These are phyloP conservation scores for Ustulina deusta DNA, from an alignment of 2,329 filamentous ascomycete genomes.

Conservation along the genomic window DNA sequence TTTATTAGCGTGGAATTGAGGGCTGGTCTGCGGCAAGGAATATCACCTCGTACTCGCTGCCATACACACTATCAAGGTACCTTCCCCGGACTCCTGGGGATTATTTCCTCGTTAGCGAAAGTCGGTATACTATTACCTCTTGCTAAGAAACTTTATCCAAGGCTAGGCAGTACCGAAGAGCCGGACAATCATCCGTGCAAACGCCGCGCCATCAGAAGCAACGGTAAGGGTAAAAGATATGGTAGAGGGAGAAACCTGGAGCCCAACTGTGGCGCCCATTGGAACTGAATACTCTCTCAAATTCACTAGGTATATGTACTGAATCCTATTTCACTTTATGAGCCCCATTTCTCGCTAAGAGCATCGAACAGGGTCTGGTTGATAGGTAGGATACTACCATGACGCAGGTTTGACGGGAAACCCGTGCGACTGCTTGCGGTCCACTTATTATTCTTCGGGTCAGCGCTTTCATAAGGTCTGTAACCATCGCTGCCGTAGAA, in stretches of 20 bases:
- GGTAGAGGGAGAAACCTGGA: no score
- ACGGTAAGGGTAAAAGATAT: not conserved
- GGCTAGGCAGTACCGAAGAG: no score
- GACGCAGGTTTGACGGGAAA: conserved; percentile 63
- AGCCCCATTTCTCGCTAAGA: conserved; percentile 54
- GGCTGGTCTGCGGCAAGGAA: no score
- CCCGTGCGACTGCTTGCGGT: conserved; percentile 55
- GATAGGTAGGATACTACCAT: conserved; percentile 64
- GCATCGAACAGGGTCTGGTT: conserved; percentile 58
- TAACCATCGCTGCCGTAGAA: conserved; percentile 63
- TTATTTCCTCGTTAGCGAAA: no score
- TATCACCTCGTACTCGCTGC: no score
- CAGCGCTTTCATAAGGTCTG: conserved; percentile 60
- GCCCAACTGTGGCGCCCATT: not conserved
- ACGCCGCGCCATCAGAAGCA: no score
- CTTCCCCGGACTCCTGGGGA: no score
- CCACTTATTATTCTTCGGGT: conserved; percentile 60
- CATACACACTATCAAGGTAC: not conserved
- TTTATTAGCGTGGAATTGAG: not conserved
- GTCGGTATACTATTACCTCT: no score
- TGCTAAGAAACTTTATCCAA: no score
- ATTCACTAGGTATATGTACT: not conserved
- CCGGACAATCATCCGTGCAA: no score
- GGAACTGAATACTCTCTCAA: not conserved
- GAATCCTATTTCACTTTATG: conserved; percentile 14